Percentiles rank a stretch among this genome's conserved stretches.
Conservation (phyloP, 2,329 filamentous ascomycete genomes). For the Proliferodiscus dingleyae region DNA sequence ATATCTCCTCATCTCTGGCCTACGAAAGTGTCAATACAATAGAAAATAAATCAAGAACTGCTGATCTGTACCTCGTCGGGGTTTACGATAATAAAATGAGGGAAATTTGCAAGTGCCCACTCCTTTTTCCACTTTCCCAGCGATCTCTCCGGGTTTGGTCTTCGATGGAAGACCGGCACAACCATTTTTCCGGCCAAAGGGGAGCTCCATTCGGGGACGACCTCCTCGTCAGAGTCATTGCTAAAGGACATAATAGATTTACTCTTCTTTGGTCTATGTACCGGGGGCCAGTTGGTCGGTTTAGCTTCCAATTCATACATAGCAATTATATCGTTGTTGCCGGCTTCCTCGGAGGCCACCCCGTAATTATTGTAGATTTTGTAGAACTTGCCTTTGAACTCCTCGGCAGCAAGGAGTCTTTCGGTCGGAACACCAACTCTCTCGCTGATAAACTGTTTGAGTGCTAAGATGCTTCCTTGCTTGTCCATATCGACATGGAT, state of each 20-base stretch:
- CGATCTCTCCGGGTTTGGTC: slow-evolving; percentile 33
- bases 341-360: slow-evolving; percentile 68
- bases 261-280: slow-evolving; percentile 37
- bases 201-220: slow-evolving; percentile 51
- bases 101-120: slow-evolving; percentile 32
- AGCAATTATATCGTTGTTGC: slow-evolving; percentile 55
- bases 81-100: slow-evolving; percentile 71
- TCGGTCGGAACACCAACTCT: slow-evolving; percentile 60
- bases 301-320: slow-evolving; percentile 73
- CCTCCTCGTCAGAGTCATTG: slow-evolving; percentile 40
- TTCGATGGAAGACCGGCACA: slow-evolving; percentile 66
- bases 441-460: slow-evolving; percentile 68
- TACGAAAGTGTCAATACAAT: slow-evolving; percentile 14
- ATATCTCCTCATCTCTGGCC: slow-evolving; percentile 58
- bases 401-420: slow-evolving; percentile 73
- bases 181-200: slow-evolving; percentile 60
- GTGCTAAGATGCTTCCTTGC: slow-evolving; percentile 59
- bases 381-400: slow-evolving; percentile 81
- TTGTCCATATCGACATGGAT: slow-evolving; percentile 79
- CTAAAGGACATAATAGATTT: slow-evolving; percentile 45
- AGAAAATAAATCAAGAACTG: background rate
- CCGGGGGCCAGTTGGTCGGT: slow-evolving; percentile 71
- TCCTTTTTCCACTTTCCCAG: slow-evolving; percentile 32
- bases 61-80: slow-evolving; percentile 59
- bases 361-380: slow-evolving; percentile 72